A percentile compares a stretch with the other conserved stretches of the same genome.
Conservation (phyloP, 129 eudicot genomes). For the Arctium lappa region DNA sequence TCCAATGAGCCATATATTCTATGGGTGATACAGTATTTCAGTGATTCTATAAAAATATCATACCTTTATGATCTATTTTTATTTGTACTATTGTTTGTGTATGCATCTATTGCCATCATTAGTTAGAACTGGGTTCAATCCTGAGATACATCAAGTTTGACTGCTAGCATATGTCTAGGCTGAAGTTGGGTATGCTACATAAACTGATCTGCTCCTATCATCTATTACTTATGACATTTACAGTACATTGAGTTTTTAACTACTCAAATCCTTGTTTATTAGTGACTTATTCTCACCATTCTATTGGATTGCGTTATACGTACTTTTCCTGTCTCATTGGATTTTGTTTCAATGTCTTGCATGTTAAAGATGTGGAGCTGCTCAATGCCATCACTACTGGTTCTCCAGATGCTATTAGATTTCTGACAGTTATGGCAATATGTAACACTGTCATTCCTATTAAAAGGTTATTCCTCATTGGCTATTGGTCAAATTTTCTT, state of each 20-base stretch:
- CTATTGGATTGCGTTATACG: neutral
- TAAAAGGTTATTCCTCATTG: constrained; percentile 51
- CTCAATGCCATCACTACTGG: constrained; percentile 61
- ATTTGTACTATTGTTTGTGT: neutral
- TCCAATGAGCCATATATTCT: neutral
- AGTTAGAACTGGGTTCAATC: neutral
- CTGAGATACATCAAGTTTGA: neutral
- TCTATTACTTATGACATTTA: neutral
- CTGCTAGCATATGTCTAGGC: neutral
- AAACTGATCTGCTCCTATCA: neutral
- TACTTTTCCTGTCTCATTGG: constrained; percentile 5
- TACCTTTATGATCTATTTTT: neutral
- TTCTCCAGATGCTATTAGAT: constrained; percentile 67
- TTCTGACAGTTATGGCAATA: constrained; percentile 88
- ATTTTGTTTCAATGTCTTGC: constrained; percentile 11
- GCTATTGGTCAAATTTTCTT: neutral
- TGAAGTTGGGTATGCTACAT: neutral
- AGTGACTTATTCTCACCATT: neutral
- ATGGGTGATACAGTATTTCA: neutral
- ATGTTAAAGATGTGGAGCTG: constrained; percentile 68
- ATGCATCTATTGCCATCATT: neutral
- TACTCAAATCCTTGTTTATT: constrained; percentile 3
- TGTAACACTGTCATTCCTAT: constrained; percentile 93
- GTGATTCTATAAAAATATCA: neutral
- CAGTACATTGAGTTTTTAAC: neutral